Conservation (phyloP, 192 early-diverging fungal species). For the Gaertneriomyces semiglobifer region DNA sequence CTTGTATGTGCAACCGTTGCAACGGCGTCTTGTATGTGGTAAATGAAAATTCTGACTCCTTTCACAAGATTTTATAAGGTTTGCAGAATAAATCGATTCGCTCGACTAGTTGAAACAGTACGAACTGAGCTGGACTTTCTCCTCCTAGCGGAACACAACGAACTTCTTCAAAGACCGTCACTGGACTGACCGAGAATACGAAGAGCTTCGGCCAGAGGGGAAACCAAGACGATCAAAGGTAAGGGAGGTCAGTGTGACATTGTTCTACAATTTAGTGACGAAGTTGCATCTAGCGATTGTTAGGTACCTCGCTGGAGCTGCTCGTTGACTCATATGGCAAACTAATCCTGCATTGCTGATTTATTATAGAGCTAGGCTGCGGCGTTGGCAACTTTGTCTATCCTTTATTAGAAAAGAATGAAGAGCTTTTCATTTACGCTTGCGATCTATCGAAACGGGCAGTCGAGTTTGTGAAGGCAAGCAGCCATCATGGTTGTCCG, state of each 20-base stretch:
- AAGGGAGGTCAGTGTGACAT: neutral
- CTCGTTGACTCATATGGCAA: too few species aligned
- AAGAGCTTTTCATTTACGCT: constrained; percentile 48
- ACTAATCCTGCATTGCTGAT: neutral
- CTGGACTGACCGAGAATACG: constrained; percentile 93
- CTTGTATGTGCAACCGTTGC: constrained; percentile 24
- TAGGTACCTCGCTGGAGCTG: neutral
- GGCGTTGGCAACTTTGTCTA: constrained; percentile 61
- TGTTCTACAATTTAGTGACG: too few species aligned
- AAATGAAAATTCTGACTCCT: neutral
- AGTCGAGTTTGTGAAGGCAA: constrained; percentile 47
- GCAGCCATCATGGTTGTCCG: neutral
- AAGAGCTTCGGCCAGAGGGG: constrained; percentile 62
- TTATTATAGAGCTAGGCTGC: constrained; percentile 32
- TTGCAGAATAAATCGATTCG: neutral
- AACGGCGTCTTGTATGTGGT: neutral
- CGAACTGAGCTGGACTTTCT: neutral
- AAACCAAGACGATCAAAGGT: neutral
- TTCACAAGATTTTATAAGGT: constrained; percentile 26
- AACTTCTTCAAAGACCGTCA: constrained; percentile 96
- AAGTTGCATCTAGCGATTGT: constrained; percentile 9
- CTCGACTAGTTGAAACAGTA: neutral
- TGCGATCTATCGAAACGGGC: constrained; percentile 54
- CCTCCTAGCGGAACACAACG: constrained; percentile 44
- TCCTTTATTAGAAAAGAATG: constrained; percentile 45